These are phyloP conservation scores for Tuctoria greenei DNA, from an alignment of 176 grass and related monocot species.

Conservation along the genomic window DNA sequence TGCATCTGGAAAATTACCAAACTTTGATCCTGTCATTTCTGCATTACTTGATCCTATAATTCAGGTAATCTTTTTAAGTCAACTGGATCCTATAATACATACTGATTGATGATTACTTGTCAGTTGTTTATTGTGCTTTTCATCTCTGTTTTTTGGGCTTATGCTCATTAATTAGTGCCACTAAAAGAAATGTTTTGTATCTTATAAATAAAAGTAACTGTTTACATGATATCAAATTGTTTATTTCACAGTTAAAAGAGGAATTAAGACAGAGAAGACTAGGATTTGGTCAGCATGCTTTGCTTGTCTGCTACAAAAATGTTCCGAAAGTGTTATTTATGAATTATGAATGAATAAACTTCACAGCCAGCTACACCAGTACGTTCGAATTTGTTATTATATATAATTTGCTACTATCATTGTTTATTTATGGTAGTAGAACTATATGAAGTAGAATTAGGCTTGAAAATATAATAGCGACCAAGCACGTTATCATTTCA, in stretches of 20 bases:
- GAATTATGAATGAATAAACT: no score
- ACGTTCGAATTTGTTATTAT: no score
- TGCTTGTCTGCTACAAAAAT: background rate
- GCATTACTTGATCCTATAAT: constrained; percentile 92
- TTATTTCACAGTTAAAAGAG: background rate
- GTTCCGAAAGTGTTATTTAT: no score
- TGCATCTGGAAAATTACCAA: constrained; percentile 78
- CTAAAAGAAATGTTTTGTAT: background rate
- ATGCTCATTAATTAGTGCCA: background rate
- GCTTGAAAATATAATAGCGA: no score
- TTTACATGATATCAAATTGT: background rate
- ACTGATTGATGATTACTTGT: background rate
- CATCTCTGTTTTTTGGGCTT: background rate
- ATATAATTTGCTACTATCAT: no score
- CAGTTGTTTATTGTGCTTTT: background rate
- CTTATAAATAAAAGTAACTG: background rate
- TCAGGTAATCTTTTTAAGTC: constrained; percentile 58
- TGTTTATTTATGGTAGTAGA: no score
- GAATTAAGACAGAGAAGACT: no score
- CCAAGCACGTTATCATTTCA: no score
- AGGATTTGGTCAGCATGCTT: background rate
- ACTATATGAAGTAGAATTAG: no score
- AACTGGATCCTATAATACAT: background rate
- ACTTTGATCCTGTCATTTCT: constrained; percentile 87
- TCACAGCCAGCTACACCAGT: no score